A percentile compares a stretch with the other conserved stretches of the same genome.
Evolutionary conservation across 495 filamentous ascomycete species (phyloP).

Genomic region (Penicillium cataractarum): DNA sequence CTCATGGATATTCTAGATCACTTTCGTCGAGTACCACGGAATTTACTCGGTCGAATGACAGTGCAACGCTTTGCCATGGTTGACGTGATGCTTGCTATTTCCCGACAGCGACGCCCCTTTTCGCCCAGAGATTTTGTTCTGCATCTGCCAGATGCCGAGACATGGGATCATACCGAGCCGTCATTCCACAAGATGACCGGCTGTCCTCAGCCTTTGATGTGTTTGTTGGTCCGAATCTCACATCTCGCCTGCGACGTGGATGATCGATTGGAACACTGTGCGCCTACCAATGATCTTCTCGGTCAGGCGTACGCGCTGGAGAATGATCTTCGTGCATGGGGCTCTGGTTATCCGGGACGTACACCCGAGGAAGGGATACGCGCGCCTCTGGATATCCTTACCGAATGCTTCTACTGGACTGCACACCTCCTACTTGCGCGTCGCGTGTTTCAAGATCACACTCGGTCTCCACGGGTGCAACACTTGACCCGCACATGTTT

Average conservation of each 20-base stretch:
- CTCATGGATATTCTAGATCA: conserved; percentile 29
- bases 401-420: conserved; percentile 36
- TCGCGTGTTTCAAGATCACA: conserved; percentile 31
- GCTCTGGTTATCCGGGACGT: conserved; percentile 4
- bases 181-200: conserved; percentile 38
- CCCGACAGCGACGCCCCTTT: conserved; percentile 32
- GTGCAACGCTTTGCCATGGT: conserved; percentile 36
- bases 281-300: conserved; percentile 12
- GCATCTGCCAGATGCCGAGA: conserved; percentile 22
- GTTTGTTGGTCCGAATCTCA: conserved; percentile 27
- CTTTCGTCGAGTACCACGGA: conserved; percentile 23
- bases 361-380: conserved; percentile 1
- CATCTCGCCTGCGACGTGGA: conserved; percentile 34
- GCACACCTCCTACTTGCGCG: conserved; percentile 34
- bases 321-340: conserved; percentile 31
- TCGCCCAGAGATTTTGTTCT: conserved; percentile 28
- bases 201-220: conserved; percentile 36
- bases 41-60: conserved; percentile 22
- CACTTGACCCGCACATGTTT: conserved; percentile 32
- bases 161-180: conserved; percentile 31
- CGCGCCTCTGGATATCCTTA: conserved; percentile 30
- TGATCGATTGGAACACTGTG: conserved; percentile 8
- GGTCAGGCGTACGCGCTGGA: conserved; percentile 21
- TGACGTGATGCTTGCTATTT: conserved; percentile 35
- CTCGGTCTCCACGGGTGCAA: conserved; percentile 29